phyloP scores from a whole-genome alignment of 2,329 filamentous ascomycete genomes.

The Aspergillus viridinutans region DNA sequence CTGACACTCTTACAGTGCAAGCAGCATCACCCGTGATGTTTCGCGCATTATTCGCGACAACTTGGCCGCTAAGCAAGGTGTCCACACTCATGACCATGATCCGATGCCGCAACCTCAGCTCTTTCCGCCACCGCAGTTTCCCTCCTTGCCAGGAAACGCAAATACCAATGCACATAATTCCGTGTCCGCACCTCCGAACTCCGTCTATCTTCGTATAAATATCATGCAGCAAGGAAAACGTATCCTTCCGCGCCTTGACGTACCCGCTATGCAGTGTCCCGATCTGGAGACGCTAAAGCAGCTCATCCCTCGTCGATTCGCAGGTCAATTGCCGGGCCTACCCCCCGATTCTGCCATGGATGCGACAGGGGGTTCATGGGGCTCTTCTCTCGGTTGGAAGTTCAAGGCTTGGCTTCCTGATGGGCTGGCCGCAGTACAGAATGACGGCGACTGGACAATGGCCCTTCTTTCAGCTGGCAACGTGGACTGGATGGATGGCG shows the following conservation, averaged over 20 bases:
- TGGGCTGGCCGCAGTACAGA: slow-evolving; percentile 36
- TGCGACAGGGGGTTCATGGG: slow-evolving; percentile 14
- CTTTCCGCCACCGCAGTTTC: slow-evolving; percentile 16
- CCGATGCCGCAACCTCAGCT: slow-evolving; percentile 13
- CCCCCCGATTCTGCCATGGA: slow-evolving; percentile 18
- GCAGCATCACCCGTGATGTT: slow-evolving; percentile 39
- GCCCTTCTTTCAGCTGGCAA: slow-evolving; percentile 40
- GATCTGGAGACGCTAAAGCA: slow-evolving; percentile 31
- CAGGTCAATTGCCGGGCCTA: slow-evolving; percentile 26
- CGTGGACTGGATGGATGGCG: slow-evolving; percentile 46
- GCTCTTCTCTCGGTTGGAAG: slow-evolving; percentile 23
- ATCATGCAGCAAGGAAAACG: slow-evolving; percentile 38
- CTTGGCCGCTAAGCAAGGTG: slow-evolving; percentile 23
- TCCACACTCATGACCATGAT: slow-evolving; percentile 9
- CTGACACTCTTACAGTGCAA: slow-evolving; percentile 34
- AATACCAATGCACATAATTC: slow-evolving; percentile 4
- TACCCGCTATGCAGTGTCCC: slow-evolving; percentile 33
- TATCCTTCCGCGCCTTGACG: slow-evolving; percentile 34
- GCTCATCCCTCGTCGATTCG: slow-evolving; percentile 28
- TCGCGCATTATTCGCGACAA: slow-evolving; percentile 40
- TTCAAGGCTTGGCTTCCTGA: slow-evolving; percentile 42
- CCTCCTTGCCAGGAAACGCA: slow-evolving; percentile 10
- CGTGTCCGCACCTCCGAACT: slow-evolving; percentile 7
- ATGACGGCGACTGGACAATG: slow-evolving; percentile 43
- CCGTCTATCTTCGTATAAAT: slow-evolving; percentile 35